phyloP scores from a whole-genome alignment of 352 stramenopile species.

The Phytopythium vexans region DNA sequence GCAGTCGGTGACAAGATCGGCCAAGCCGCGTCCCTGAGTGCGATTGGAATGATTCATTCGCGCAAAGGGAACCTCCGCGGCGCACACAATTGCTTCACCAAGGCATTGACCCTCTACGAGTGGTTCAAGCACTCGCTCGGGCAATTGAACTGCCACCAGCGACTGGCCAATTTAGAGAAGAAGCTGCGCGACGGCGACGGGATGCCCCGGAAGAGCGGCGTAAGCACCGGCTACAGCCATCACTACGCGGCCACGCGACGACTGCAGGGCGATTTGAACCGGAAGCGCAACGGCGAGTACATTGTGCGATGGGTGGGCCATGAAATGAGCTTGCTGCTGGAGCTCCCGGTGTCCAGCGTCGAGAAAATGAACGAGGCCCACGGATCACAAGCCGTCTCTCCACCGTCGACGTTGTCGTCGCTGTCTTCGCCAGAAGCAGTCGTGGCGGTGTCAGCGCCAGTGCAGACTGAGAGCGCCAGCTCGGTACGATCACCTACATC shows the following conservation, averaged over 20 bases:
- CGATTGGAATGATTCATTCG: conserved; percentile 79
- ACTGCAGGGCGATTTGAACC: conserved; percentile 76
- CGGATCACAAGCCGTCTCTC: conserved; percentile 14
- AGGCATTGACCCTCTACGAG: conserved; percentile 75
- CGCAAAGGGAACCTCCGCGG: conserved; percentile 74
- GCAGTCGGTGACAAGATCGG: conserved; percentile 70
- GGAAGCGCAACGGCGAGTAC: conserved; percentile 78
- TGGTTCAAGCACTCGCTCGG: conserved; percentile 81
- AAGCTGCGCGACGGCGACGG: conserved; percentile 74
- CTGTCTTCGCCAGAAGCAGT: conserved; percentile 6
- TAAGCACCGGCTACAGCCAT: conserved; percentile 61
- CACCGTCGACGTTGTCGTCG: neutral
- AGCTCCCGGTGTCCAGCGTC: conserved; percentile 37
- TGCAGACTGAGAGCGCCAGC: no score
- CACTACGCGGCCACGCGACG: conserved; percentile 74
- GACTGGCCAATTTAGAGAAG: conserved; percentile 80
- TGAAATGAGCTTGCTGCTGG: conserved; percentile 76
- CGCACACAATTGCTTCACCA: conserved; percentile 78
- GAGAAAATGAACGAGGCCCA: conserved; percentile 52
- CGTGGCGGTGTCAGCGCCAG: no score
- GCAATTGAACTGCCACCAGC: conserved; percentile 79
- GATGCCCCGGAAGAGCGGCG: conserved; percentile 46
- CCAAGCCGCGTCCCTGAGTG: conserved; percentile 68
- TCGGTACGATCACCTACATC: conserved; percentile 1
- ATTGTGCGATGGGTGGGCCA: conserved; percentile 81